Conservation (phyloP, 805 yeast genomes). For the Lipomyces mesembrius region DNA sequence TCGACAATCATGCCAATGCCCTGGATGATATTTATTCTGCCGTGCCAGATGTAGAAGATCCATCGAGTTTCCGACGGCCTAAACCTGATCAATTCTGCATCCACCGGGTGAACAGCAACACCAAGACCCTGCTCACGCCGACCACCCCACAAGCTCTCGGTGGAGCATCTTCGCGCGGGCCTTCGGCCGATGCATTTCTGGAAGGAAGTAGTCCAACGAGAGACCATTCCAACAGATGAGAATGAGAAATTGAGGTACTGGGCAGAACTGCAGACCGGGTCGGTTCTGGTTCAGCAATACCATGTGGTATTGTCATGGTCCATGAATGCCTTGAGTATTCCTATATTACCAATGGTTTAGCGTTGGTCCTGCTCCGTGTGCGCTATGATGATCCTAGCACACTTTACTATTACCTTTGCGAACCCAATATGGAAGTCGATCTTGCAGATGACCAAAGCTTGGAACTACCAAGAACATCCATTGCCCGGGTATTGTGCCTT, state of each 20-base stretch:
- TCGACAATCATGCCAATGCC: neutral
- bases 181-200: conserved; percentile 2
- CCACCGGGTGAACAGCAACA: neutral
- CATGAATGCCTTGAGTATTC: neutral
- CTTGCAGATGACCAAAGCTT: conserved; percentile 1
- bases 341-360: conserved; percentile 3
- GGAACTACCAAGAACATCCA: neutral
- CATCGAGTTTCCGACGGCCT: neutral
- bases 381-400: conserved; percentile 1
- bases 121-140: neutral
- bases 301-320: neutral
- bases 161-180: neutral
- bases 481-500: conserved; percentile 7
- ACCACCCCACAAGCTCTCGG: neutral
- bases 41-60: neutral
- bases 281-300: neutral
- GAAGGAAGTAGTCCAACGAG: neutral
- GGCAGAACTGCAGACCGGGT: neutral
- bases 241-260: neutral
- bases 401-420: conserved; percentile 7
- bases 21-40: neutral
- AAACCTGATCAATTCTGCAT: neutral
- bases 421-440: conserved; percentile 1
- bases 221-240: neutral
- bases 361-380: conserved; percentile 1